phyloP scores from a whole-genome alignment of 129 eudicot genomes.

The Tanacetum coccineum region DNA sequence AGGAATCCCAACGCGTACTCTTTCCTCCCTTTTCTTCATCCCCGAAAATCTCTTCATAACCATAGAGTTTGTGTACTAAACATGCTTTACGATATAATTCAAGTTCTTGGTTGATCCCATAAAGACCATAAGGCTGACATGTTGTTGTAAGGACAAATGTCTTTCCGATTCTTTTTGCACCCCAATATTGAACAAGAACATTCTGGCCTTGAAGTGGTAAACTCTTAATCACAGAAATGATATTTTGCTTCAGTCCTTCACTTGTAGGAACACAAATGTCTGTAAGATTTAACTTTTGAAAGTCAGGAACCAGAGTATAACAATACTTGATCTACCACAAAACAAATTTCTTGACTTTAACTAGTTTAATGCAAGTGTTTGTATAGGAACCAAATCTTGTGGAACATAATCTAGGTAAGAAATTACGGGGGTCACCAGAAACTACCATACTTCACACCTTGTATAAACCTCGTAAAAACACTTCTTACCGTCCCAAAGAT shows the following conservation, averaged over 20 bases:
- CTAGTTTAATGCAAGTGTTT: neutral
- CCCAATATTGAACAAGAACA: constrained; percentile 12
- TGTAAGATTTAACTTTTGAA: neutral
- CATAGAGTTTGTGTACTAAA: neutral
- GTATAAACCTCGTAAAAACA: too few species aligned
- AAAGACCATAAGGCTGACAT: constrained; percentile 2
- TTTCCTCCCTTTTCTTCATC: too few species aligned
- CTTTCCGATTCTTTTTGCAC: neutral
- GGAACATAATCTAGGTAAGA: too few species aligned
- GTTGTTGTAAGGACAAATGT: neutral
- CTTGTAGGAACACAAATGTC: neutral
- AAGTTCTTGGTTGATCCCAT: constrained; percentile 11
- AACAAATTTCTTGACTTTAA: neutral
- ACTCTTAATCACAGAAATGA: neutral
- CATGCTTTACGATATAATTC: neutral
- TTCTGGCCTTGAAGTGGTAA: neutral
- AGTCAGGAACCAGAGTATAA: neutral
- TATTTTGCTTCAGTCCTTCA: neutral
- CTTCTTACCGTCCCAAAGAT: too few species aligned
- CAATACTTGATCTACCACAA: neutral
- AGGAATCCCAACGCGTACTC: neutral
- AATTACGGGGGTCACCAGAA: too few species aligned
- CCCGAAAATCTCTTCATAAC: neutral
- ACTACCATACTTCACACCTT: too few species aligned
- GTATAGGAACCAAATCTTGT: too few species aligned